Percentiles rank a stretch among this genome's conserved stretches.
Conservation (phyloP, 768 basidiomycete genomes). For the Xanthoconium stramineum region DNA sequence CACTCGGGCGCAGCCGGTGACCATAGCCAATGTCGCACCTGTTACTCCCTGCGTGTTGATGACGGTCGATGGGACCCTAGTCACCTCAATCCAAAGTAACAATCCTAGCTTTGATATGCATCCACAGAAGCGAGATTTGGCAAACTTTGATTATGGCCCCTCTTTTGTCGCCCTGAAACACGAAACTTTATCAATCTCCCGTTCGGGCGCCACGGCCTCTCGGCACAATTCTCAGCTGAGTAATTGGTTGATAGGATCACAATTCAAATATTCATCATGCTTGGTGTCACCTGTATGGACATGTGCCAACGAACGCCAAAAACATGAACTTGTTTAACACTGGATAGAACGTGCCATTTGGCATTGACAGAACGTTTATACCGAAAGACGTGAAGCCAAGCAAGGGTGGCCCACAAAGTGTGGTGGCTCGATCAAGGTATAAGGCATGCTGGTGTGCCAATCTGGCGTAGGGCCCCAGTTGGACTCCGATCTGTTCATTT, state of each 20-base stretch:
- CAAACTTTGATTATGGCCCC: neutral
- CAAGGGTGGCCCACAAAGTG: neutral
- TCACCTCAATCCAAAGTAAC: neutral
- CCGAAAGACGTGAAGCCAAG: neutral
- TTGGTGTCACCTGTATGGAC: neutral
- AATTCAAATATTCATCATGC: no score
- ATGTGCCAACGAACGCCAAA: neutral
- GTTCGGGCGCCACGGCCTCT: neutral
- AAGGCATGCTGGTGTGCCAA: neutral
- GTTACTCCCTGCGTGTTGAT: neutral
- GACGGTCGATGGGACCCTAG: no score
- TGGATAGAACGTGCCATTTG: neutral
- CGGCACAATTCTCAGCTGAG: neutral
- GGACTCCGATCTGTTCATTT: neutral
- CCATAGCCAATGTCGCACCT: neutral
- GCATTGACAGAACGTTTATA: neutral
- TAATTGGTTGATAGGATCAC: neutral
- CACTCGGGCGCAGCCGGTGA: neutral
- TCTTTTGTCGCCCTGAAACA: constrained; percentile 7
- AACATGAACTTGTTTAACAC: neutral
- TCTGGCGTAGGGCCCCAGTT: neutral
- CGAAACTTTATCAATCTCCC: constrained; percentile 2
- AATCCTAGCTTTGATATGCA: neutral
- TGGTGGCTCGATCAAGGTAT: neutral
- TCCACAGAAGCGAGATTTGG: neutral